Evolutionary conservation across 2,329 filamentous ascomycete species (phyloP), one percentile per base, ranked within the genome.

Genomic region (Fusarium agapanthi): DNA sequence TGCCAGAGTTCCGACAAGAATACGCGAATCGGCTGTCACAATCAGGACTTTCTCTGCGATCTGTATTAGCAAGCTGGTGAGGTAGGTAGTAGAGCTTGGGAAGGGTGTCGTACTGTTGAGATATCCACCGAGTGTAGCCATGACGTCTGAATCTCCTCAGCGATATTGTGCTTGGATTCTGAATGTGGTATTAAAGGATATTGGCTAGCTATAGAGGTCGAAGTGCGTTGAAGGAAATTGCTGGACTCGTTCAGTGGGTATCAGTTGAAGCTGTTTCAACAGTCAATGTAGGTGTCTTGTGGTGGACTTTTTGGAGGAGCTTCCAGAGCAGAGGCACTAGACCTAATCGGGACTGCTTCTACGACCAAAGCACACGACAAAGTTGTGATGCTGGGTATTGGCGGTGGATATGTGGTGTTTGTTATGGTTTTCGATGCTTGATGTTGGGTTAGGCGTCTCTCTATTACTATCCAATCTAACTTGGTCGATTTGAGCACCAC

Each of bases 21-120:
- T 97, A 77, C 95, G 92, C 57, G 95, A 96, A 83, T 98, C 96
- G 76, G 94, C 92, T 34, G 96, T 98, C 72, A 98, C 89, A 79
- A 98, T 92, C 65, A 95, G 88, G 76, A 98, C 94, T 83, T 94
- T 97, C 84, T 97, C 96, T 98, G 47, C 16, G 20, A 37, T 34
- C 40, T 40, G 38, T 55, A 47, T 74, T 56, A 74, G 58, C 50
- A 55, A 41, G 30, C 32, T 45, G 24, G 56, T 32, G 32, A 32
- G 34, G 58, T 62, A 18, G 54, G 54, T 26, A 51, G 50, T 30
- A 50, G 43, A 56, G 56, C 66, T 65, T 50, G 59, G 61, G 63
- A 56, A 48, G 40, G 43, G 57, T 50, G 50, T 69, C 81, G 71
- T 76, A 84, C 84, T 86, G 74, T 85, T 84, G 50, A 86, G 76